Conservation (phyloP, 371 early-diverging fungal genomes). For the Actinomortierella ambigua region DNA sequence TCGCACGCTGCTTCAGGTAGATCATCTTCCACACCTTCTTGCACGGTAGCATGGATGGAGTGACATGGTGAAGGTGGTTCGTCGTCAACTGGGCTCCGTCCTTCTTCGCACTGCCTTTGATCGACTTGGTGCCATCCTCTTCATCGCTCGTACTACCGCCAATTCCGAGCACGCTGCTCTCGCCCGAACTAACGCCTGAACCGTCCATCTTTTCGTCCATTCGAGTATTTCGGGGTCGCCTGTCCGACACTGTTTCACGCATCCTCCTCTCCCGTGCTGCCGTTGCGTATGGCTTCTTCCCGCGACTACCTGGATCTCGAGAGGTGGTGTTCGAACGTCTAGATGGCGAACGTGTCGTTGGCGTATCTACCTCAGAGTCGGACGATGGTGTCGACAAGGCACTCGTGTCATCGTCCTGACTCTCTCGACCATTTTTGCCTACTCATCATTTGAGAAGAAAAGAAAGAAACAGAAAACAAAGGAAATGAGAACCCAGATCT, state of each 20-base stretch:
- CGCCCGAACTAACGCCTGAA: slow-evolving; percentile 32
- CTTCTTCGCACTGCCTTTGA: too few relatives aligned
- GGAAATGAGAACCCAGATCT: too few relatives aligned
- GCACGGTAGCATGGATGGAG: slow-evolving; percentile 28
- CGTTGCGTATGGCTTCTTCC: slow-evolving; percentile 34
- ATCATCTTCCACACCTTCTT: slow-evolving; percentile 43
- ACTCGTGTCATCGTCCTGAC: slow-evolving; percentile 3
- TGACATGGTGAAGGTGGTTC: too few relatives aligned
- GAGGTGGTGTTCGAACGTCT: too few relatives aligned
- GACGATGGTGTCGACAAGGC: slow-evolving; percentile 26
- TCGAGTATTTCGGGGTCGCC: slow-evolving; percentile 7
- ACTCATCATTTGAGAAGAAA: background rate
- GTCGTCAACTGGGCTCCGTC: too few relatives aligned
- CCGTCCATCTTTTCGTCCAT: slow-evolving; percentile 11
- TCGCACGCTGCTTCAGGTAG: slow-evolving; percentile 38
- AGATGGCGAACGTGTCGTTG: slow-evolving; percentile 3
- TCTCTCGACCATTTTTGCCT: slow-evolving; percentile 26
- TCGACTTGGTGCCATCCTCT: slow-evolving; percentile 19
- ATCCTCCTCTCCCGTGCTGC: slow-evolving; percentile 30
- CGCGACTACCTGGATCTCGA: too few relatives aligned
- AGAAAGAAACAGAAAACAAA: background rate
- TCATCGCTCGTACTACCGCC: slow-evolving; percentile 43
- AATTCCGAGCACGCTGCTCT: slow-evolving; percentile 37
- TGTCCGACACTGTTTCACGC: slow-evolving; percentile 6
- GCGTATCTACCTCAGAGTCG: slow-evolving; percentile 23